These are phyloP conservation scores for Taiozyma sp. DNA, from an alignment of 1,139 yeast species.

Conservation along the genomic window DNA sequence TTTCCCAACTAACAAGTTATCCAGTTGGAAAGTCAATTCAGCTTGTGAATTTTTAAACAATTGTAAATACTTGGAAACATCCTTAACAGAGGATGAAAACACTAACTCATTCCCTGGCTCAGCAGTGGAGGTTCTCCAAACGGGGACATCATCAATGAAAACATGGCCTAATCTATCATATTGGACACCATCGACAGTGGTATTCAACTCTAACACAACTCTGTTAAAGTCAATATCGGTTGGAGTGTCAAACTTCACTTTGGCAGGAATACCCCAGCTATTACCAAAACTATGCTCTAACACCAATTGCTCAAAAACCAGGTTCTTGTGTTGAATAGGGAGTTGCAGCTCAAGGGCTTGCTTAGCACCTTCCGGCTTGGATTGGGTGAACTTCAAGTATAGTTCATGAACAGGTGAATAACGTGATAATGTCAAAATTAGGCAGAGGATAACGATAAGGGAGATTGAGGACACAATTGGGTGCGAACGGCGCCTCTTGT, in stretches of 20 bases:
- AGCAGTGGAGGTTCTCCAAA: constrained; percentile 85
- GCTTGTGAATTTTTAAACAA: constrained; percentile 42
- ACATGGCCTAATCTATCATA: constrained; percentile 75
- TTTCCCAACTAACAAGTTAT: constrained; percentile 54
- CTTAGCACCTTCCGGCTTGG: background rate
- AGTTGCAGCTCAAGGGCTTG: constrained; percentile 21
- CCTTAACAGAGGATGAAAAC: constrained; percentile 51
- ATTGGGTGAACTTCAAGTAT: background rate
- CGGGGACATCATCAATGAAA: constrained; percentile 57
- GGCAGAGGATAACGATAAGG: background rate
- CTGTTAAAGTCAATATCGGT: constrained; percentile 41
- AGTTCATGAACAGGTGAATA: background rate
- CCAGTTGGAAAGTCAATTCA: constrained; percentile 51
- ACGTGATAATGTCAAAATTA: background rate
- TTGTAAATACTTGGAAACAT: constrained; percentile 52
- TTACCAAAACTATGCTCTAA: constrained; percentile 47
- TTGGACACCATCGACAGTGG: constrained; percentile 62
- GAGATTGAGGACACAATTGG: background rate
- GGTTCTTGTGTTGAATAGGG: constrained; percentile 28
- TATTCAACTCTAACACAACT: constrained; percentile 56
- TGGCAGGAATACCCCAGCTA: constrained; percentile 55
- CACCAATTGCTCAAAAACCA: constrained; percentile 38
- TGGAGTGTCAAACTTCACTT: constrained; percentile 38
- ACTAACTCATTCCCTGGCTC: constrained; percentile 58
- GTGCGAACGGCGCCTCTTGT: background rate